Conservation (phyloP, 441 rosid species). For the Bocquillonia castaneifolia region DNA sequence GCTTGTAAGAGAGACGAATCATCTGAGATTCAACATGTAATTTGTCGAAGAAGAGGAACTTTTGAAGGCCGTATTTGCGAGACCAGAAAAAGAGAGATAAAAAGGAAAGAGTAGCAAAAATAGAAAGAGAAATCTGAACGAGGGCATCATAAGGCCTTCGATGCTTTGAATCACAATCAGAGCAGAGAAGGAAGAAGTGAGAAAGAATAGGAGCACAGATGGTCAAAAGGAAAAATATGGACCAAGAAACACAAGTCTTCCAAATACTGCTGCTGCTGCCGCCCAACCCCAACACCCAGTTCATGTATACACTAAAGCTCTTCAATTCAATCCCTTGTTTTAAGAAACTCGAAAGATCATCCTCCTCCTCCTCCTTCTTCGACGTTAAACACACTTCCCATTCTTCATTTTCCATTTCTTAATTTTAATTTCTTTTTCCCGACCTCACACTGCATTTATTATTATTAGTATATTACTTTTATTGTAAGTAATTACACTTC, state of each 20-base stretch:
- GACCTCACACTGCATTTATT: no score
- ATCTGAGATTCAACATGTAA: conserved; percentile 44
- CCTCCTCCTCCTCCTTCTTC: conserved; percentile 19
- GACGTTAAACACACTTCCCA: no score
- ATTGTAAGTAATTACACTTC: no score
- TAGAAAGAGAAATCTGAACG: conserved; percentile 66
- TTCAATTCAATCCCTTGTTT: conserved; percentile 34
- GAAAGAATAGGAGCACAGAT: conserved; percentile 63
- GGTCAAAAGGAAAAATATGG: conserved; percentile 55
- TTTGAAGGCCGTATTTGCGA: conserved; percentile 59
- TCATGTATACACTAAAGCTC: conserved; percentile 41
- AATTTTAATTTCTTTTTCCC: no score
- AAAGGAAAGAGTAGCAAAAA: conserved; percentile 60
- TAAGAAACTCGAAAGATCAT: background rate
- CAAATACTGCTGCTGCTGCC: conserved; percentile 47
- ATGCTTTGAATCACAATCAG: conserved; percentile 56
- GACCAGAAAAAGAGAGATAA: conserved; percentile 56
- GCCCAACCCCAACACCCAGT: conserved; percentile 58
- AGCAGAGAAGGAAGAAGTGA: conserved; percentile 60
- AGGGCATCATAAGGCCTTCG: conserved; percentile 68
- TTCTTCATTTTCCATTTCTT: conserved; percentile 47
- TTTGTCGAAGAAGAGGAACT: conserved; percentile 70
- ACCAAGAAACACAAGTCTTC: conserved; percentile 56
- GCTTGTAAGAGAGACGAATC: conserved; percentile 45
- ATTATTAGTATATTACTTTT: no score